Conservation (phyloP, 2,329 filamentous ascomycete genomes). For the Aspergillus quadricinctus region DNA sequence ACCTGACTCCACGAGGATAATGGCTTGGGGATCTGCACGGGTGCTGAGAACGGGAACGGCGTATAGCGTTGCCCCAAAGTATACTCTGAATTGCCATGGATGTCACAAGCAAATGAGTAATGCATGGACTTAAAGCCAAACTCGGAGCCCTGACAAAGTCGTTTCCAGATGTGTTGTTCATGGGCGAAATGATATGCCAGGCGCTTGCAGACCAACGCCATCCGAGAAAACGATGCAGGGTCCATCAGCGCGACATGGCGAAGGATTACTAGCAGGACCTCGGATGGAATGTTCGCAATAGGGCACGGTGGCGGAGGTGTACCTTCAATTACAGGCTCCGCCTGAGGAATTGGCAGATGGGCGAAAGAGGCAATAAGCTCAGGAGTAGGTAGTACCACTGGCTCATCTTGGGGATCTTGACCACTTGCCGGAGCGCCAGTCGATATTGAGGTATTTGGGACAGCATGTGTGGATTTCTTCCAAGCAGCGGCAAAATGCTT, state of each 20-base stretch:
- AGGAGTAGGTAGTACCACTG: slow-evolving; percentile 47
- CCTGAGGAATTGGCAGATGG: slow-evolving; percentile 61
- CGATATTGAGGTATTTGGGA: slow-evolving; percentile 44
- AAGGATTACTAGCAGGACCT: slow-evolving; percentile 78
- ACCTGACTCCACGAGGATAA: slow-evolving; percentile 59
- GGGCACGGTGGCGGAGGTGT: slow-evolving; percentile 25
- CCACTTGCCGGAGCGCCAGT: slow-evolving; percentile 51
- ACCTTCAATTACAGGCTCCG: slow-evolving; percentile 45
- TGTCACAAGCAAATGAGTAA: slow-evolving; percentile 66
- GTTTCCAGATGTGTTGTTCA: slow-evolving; percentile 83
- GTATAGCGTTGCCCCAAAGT: slow-evolving; percentile 31
- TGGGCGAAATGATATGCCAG: slow-evolving; percentile 79
- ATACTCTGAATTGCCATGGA: slow-evolving; percentile 45
- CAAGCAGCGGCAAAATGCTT: slow-evolving; percentile 77
- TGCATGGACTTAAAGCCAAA: slow-evolving; percentile 82
- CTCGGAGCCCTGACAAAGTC: slow-evolving; percentile 63
- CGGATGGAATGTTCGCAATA: slow-evolving; percentile 71
- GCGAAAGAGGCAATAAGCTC: slow-evolving; percentile 77
- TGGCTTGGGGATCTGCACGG: slow-evolving; percentile 31
- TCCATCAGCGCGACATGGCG: slow-evolving; percentile 69
- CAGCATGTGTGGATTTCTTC: slow-evolving; percentile 42
- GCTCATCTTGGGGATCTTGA: slow-evolving; percentile 54
- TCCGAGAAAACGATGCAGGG: slow-evolving; percentile 68
- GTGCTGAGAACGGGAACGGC: slow-evolving; percentile 27
- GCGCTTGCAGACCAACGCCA: slow-evolving; percentile 78